Evolutionary conservation across 441 rosid genomes (phyloP).

Genomic region (Eutrema salsugineum): DNA sequence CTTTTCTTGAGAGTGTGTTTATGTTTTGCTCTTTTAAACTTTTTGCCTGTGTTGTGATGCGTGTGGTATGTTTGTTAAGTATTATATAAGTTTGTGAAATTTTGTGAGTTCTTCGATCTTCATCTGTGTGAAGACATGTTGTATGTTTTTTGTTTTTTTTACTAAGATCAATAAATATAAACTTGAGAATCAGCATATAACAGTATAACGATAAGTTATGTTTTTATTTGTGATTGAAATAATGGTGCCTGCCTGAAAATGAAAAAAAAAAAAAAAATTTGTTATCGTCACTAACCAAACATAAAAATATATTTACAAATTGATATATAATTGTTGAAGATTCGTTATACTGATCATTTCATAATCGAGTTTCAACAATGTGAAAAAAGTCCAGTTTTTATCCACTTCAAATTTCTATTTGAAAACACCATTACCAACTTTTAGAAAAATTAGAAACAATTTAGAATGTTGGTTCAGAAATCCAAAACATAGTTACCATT

Average conservation of each 20-base stretch:
- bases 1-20: not conserved
- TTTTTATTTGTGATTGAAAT: not conserved
- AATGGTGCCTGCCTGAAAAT: not conserved
- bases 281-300: not conserved
- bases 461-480: not conserved
- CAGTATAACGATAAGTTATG: not conserved
- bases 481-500: not conserved
- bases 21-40: not conserved
- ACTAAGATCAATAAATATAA: not conserved
- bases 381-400: not conserved
- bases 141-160: not conserved
- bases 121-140: not conserved
- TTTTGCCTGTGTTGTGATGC: not conserved
- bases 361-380: not conserved
- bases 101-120: conserved; percentile 8
- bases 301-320: not conserved
- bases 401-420: not conserved
- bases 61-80: not conserved
- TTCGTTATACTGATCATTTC: not conserved
- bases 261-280: not conserved
- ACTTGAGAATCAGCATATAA: not conserved
- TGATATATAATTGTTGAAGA: not conserved
- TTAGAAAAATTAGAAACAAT: not conserved
- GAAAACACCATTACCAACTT: not conserved
- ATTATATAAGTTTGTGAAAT: not conserved